A percentile compares a stretch with the other conserved stretches of the same genome.
Conservation (phyloP, 2,329 filamentous ascomycete genomes). For the Aphanoascus verrucosus region DNA sequence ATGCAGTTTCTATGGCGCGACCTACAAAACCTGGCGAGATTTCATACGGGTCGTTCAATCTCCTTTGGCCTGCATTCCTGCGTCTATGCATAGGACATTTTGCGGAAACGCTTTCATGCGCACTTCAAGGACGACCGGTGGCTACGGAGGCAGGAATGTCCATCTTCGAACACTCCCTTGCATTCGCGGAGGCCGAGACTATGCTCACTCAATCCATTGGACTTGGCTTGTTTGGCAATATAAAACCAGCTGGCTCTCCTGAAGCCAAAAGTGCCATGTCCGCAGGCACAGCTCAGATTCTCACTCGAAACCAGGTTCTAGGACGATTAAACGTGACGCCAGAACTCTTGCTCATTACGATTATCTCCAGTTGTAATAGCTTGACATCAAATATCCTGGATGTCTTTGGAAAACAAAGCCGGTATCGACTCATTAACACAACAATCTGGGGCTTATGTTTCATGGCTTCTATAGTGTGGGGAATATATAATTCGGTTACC, state of each 20-base stretch:
- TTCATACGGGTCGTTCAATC: constrained; percentile 64
- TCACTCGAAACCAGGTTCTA: constrained; percentile 49
- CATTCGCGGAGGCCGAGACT: constrained; percentile 89
- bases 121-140: constrained; percentile 69
- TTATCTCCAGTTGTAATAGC: constrained; percentile 84
- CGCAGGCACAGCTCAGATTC: constrained; percentile 29
- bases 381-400: constrained; percentile 74
- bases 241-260: constrained; percentile 34
- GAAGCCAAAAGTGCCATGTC: constrained; percentile 29
- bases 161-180: constrained; percentile 87
- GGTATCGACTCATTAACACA: constrained; percentile 73
- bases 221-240: constrained; percentile 52
- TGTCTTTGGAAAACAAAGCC: constrained; percentile 66
- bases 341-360: constrained; percentile 73
- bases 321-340: constrained; percentile 76
- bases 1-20: constrained; percentile 61
- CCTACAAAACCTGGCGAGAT: constrained; percentile 42
- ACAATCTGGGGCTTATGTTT: constrained; percentile 84
- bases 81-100: constrained; percentile 63
- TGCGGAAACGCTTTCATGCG: constrained; percentile 76
- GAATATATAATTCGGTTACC: constrained; percentile 46
- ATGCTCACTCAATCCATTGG: constrained; percentile 71
- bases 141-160: constrained; percentile 90
- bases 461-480: constrained; percentile 75
- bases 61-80: constrained; percentile 45